Percentiles rank a stretch among this genome's conserved stretches.
phyloP scores from a whole-genome alignment of 2,329 filamentous ascomycete genomes.

The Cladosporium sp. region DNA sequence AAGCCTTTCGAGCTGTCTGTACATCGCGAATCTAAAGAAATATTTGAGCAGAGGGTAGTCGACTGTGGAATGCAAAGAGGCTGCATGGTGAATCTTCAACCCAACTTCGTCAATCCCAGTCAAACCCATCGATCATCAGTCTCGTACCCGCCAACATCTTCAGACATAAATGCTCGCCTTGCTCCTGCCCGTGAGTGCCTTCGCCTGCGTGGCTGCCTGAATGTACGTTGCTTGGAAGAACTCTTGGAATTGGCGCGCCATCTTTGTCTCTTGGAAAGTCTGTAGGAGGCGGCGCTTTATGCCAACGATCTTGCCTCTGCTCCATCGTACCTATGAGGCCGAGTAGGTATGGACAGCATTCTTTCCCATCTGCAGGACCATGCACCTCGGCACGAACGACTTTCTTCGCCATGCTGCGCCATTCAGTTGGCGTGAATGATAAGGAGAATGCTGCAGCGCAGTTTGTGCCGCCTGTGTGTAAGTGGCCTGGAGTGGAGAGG shows the following conservation, averaged over 20 bases:
- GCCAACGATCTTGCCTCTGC: constrained; percentile 41
- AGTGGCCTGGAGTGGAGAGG: constrained; percentile 33
- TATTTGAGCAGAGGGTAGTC: too few relatives aligned
- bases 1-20: too few relatives aligned
- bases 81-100: too few relatives aligned
- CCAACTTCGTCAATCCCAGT: constrained; percentile 18
- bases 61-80: too few relatives aligned
- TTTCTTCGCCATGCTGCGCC: constrained; percentile 41
- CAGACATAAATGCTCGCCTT: constrained; percentile 30
- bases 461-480: constrained; percentile 40
- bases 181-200: background rate
- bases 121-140: constrained; percentile 23
- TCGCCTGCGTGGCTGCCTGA: constrained; percentile 5
- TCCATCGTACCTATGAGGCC: constrained; percentile 37
- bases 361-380: constrained; percentile 29
- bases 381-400: constrained; percentile 43
- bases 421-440: constrained; percentile 41
- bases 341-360: constrained; percentile 31
- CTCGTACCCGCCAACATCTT: constrained; percentile 23
- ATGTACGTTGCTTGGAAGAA: background rate
- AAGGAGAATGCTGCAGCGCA: constrained; percentile 44
- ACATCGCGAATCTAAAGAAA: too few relatives aligned
- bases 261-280: constrained; percentile 12
- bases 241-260: constrained; percentile 14
- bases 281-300: constrained; percentile 20